Base-by-base conservation (phyloP, 2,329 filamentous ascomycete genomes). In the Ambrosiella beaveri region DNA sequence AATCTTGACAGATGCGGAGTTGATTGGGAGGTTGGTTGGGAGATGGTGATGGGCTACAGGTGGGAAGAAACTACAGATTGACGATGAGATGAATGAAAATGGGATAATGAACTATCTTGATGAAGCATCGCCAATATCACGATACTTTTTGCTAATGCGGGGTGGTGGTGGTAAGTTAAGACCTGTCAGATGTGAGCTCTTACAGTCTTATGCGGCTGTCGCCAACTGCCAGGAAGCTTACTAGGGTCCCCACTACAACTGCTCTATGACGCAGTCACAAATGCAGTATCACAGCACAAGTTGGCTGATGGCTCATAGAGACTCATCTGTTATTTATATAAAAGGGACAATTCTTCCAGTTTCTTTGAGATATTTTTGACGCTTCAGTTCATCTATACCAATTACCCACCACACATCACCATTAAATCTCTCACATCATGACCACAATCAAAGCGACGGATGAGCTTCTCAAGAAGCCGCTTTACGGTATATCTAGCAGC, bases 401-500 rank as follows among this genome's bases (percentile, higher is more conserved):
- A 15, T 47, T 47, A 1, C 19, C n/a, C 44, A 41, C 40, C 11
- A 12, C 44, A 47, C 19, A 47, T 4, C 9, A 47, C 7, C n/a
- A 13, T 17, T 13, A 8, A 47, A 15, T 15, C 19, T 36, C 35
- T 36, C 47, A 36, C 15, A 47, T 15, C n/a, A 41, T 40, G 19
- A 51, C 27, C 8, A 61, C 58, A 56, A 52, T 44, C 7, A 61
- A 58, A 47, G 17, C 17, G 17, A 15, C 51, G 2, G 59, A 57
- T 35, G 59, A 60, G 15, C 12, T 60, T 17, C 39, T 53, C 13
- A 60, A 58, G 44, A 39, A 45, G 12, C 56, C 56, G n/a, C 59
- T 60, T 19, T 60, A 60, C 17, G 37, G 59, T 60, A 17, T 15
- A 36, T 51, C 9, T 27, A 19, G 9, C 9, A 15, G 35, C n/a